These are phyloP conservation scores for Aspergillus ostianus DNA, from an alignment of 495 filamentous ascomycete species.

Conservation along the genomic window DNA sequence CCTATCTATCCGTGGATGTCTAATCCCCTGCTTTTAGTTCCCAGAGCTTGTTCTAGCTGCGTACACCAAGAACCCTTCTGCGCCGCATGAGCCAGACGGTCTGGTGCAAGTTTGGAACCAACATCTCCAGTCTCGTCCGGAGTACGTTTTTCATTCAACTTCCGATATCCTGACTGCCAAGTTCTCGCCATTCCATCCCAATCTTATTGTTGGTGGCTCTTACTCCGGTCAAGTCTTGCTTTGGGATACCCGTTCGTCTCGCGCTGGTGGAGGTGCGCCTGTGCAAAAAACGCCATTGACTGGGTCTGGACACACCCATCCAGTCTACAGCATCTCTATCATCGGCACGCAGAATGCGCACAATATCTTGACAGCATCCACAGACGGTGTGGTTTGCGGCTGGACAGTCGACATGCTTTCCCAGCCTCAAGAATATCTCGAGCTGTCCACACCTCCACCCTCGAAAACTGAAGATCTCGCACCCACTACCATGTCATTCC, in stretches of 20 bases:
- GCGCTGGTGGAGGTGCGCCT: slow-evolving; percentile 70
- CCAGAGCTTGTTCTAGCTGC: slow-evolving; percentile 88
- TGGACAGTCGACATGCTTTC: slow-evolving; percentile 98
- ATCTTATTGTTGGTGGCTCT: slow-evolving; percentile 88
- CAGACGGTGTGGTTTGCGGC: slow-evolving; percentile 92
- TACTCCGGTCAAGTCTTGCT: slow-evolving; percentile 96
- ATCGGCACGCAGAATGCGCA: slow-evolving; percentile 98
- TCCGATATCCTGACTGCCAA: slow-evolving; percentile 94
- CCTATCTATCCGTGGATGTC: slow-evolving; percentile 4
- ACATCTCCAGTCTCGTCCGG: slow-evolving; percentile 86
- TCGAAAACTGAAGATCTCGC: slow-evolving; percentile 90
- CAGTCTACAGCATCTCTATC: slow-evolving; percentile 91
- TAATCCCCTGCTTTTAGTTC: slow-evolving; percentile 51
- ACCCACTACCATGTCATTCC: slow-evolving; percentile 97
- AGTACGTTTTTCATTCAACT: slow-evolving; percentile 94
- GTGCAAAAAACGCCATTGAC: slow-evolving; percentile 96
- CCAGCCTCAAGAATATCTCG: slow-evolving; percentile 88
- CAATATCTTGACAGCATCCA: slow-evolving; percentile 94
- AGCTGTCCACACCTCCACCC: slow-evolving; percentile 79
- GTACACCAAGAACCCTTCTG: slow-evolving; percentile 94
- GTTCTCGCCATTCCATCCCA: slow-evolving; percentile 97
- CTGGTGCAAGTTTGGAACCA: slow-evolving; percentile 96
- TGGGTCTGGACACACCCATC: slow-evolving; percentile 88
- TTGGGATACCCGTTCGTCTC: slow-evolving; percentile 84
- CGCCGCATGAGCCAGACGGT: slow-evolving; percentile 92